Evolutionary conservation across 768 basidiomycete genomes (phyloP), one percentile per base, ranked within the genome.

Genomic region (Trametes meyenii): DNA sequence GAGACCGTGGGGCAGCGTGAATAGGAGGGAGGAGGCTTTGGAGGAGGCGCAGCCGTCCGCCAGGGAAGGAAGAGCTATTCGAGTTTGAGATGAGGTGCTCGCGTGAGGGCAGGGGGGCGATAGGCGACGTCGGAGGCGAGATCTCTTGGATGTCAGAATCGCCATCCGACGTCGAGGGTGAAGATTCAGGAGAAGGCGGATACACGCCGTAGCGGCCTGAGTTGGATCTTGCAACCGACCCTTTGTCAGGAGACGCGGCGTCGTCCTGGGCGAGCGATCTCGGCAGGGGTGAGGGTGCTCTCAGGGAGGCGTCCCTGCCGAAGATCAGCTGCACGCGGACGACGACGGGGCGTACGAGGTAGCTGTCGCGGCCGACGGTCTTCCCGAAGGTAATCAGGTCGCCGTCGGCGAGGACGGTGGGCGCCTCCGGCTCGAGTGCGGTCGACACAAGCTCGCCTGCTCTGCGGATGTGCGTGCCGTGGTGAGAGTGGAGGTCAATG

Each of bases 381-480:
- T 92, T 92, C 66, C 90, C 90, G 67, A 93, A 90, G 2, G 89
- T 92, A 60, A 93, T 66, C 35, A 83, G 72, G 69, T 92, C 90
- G 61, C 88, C 89, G 67, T 90, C 84, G 43, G 77, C 69, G 49
- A 93, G 83, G 40, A 78, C 69, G 35, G 79, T 81, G 29, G 87
- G 82, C 7, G 79, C 76, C 66, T 88, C 85, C 14, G 87, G 77
- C 46, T 76, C 74, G 21, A 92, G 75, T 61, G 70, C 76, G 68
- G 70, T 83, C 1, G 84, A 77, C 11, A 77, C 66, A 1, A 74
- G 62, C 50, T 89, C 86, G 35, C 79, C 81, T 39, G 77, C 72
- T 65, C 82, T 83, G 62, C 81, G 77, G 55, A 92, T 70, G 65
- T 89, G 83, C 0, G 90, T 92, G 2, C 90, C 90, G 70, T 93